These are phyloP conservation scores for Entomortierella parvispora DNA, from an alignment of 192 early-diverging fungal genomes.

Conservation along the genomic window DNA sequence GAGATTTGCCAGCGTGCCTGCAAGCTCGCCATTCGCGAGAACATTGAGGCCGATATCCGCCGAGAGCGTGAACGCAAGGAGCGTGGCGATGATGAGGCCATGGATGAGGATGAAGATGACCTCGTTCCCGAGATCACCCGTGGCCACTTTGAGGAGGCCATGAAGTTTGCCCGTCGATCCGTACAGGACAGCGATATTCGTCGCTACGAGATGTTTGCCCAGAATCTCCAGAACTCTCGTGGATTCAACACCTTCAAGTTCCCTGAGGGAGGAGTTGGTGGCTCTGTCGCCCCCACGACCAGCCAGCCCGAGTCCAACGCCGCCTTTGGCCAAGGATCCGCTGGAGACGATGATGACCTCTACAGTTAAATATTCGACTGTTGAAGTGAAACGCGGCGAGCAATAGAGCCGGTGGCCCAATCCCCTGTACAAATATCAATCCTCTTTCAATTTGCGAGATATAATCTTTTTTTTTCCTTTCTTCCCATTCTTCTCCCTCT, in stretches of 20 bases:
- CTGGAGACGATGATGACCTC: conserved; percentile 84
- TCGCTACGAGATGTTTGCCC: conserved; percentile 99
- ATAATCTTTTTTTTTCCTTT: neutral
- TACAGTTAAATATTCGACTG: conserved; percentile 68
- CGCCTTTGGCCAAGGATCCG: conserved; percentile 70
- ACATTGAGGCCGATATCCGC: conserved; percentile 88
- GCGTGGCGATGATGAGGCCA: conserved; percentile 79
- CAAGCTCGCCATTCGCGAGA: conserved; percentile 97
- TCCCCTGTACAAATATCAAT: too few relatives aligned
- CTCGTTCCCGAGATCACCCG: conserved; percentile 91
- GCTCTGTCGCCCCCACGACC: conserved; percentile 45
- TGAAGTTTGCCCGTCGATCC: conserved; percentile 95
- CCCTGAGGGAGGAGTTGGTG: conserved; percentile 74
- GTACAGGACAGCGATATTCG: conserved; percentile 97
- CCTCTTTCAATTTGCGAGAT: too few relatives aligned
- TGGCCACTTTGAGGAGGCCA: conserved; percentile 99
- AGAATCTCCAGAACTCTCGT: conserved; percentile 95
- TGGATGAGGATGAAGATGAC: conserved; percentile 86
- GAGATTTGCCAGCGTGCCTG: conserved; percentile 99
- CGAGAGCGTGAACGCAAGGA: conserved; percentile 79
- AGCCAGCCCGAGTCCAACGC: conserved; percentile 52
- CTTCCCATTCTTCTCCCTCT: neutral
- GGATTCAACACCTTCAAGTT: conserved; percentile 98
- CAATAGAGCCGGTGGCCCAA: neutral
- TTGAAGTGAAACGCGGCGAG: too few relatives aligned